Percentiles rank a stretch among this genome's conserved stretches.
These are phyloP conservation scores for Trichophaea hybrida DNA, from an alignment of 2,329 filamentous ascomycete species.

Conservation along the genomic window DNA sequence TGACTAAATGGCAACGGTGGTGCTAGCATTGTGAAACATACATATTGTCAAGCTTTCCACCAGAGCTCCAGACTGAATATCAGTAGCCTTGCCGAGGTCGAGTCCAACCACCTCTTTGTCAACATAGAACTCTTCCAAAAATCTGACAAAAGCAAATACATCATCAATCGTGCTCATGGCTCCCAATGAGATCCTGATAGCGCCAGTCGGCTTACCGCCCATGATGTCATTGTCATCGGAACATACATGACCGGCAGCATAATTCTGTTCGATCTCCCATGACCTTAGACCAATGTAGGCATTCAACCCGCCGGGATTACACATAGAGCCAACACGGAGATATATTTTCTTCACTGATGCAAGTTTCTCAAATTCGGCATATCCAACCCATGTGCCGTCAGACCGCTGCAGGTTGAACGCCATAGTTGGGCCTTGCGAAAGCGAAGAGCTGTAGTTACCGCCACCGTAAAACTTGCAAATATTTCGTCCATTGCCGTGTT, in stretches of 20 bases:
- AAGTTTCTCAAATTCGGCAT: slow-evolving; percentile 75
- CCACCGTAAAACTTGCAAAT: slow-evolving; percentile 29
- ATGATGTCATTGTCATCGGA: slow-evolving; percentile 71
- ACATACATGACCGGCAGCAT: slow-evolving; percentile 71
- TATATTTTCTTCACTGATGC: slow-evolving; percentile 66
- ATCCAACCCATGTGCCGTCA: slow-evolving; percentile 59
- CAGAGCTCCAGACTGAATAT: slow-evolving; percentile 4
- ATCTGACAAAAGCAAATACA: slow-evolving; percentile 54
- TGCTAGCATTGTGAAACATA: slow-evolving; percentile 1
- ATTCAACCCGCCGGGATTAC: slow-evolving; percentile 80
- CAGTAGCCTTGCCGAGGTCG: neutral
- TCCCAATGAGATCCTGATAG: slow-evolving; percentile 72
- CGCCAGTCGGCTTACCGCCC: slow-evolving; percentile 71
- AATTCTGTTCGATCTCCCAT: slow-evolving; percentile 73
- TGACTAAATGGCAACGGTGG: too few relatives aligned
- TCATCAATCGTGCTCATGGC: slow-evolving; percentile 75
- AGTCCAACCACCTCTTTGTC: slow-evolving; percentile 27
- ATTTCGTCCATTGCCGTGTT: slow-evolving; percentile 51
- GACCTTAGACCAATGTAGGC: slow-evolving; percentile 56
- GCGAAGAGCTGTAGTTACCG: slow-evolving; percentile 27
- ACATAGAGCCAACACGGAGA: slow-evolving; percentile 74
- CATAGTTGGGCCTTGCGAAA: slow-evolving; percentile 55
- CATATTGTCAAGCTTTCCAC: slow-evolving; percentile 60
- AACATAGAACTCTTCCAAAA: slow-evolving; percentile 56
- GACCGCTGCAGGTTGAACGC: slow-evolving; percentile 68